Base-by-base conservation (phyloP, 2,329 filamentous ascomycete genomes). In the Ophioceras dolichostomum region DNA sequence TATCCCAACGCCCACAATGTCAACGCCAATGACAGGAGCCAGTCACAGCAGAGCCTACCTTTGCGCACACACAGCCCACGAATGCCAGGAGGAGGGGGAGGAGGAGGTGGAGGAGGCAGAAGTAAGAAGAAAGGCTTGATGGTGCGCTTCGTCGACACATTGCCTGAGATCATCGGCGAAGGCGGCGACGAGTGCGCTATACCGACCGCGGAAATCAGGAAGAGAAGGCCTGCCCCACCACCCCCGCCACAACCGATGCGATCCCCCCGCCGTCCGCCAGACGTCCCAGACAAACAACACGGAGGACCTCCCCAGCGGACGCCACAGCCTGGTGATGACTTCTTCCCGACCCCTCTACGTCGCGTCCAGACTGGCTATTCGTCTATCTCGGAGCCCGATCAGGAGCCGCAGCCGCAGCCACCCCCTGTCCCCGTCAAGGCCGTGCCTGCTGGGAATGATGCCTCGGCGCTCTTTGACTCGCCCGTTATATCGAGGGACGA, bases 181-280 rank as follows among this genome's bases (percentile, higher is more conserved):
- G 89, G 89, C 40, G 89, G 89, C 24, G 89, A 95, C 51, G 87
- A 94, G 56, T 80, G 82, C 38, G 77, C 83, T 38, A 62, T 71
- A 8, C 83, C 83, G 2, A 73, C 78, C 2, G 64, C 76, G 16
- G 82, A 91, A 52, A 79, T 94, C 38, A 78, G 76, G 5, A 68
- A 64, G 55, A 52, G 58, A 50, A 42, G 52, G 54, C 30, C 48
- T 29, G 47, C 49, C 12, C 55, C 51, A 40, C 54, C 44, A 33
- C 20, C 21, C 5, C 32, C 32, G 16, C 19, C 39, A 3, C 31
- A 39, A 2, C 43, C 41, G 3, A 13, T 40, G 18, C 43, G 45
- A 7, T 39, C 54, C 46, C 39, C 58, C 49, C 33, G 37, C 7
- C 44, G 47, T 39, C 49, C 41, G 34, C 44, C 38, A 43, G 53